Evolutionary conservation across 2,329 filamentous ascomycete genomes (phyloP).

Genomic region (Fusarium brachygibbosum): DNA sequence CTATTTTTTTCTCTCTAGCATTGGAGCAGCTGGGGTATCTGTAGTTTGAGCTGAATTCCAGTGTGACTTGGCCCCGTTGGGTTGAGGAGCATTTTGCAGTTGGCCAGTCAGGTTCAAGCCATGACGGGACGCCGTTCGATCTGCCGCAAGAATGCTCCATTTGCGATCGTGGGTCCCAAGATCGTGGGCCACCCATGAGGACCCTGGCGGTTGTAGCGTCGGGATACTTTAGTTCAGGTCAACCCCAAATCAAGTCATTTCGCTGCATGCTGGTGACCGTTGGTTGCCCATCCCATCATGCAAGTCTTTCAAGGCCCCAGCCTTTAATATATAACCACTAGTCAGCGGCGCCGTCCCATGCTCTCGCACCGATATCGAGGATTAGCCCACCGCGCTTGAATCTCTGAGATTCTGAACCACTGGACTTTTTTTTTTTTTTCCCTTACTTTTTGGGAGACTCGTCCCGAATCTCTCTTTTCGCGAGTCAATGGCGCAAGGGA

Average conservation of each 20-base stretch:
- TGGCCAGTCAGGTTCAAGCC: slow-evolving; percentile 11
- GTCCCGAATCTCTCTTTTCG: slow-evolving; percentile 14
- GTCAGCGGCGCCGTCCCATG: slow-evolving; percentile 23
- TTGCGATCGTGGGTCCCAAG: slow-evolving; percentile 43
- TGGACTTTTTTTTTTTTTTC: slow-evolving; percentile 15
- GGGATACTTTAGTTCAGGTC: slow-evolving; percentile 31
- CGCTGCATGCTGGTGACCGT: background rate
- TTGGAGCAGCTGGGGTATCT: background rate
- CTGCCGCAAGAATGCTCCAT: slow-evolving; percentile 30
- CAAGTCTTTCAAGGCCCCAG: background rate
- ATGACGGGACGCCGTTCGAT: slow-evolving; percentile 35
- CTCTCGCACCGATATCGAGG: slow-evolving; percentile 24
- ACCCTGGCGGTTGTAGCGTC: slow-evolving; percentile 46
- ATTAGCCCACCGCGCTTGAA: slow-evolving; percentile 7
- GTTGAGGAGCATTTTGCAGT: background rate
- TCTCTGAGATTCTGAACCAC: slow-evolving; percentile 11
- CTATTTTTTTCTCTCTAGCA: background rate
- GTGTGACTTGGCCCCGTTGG: background rate
- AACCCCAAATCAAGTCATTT: slow-evolving; percentile 7
- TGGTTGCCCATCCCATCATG: background rate
- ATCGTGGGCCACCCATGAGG: slow-evolving; percentile 41
- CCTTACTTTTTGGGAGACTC: slow-evolving; percentile 5
- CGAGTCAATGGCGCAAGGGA: slow-evolving; percentile 37
- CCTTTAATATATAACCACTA: slow-evolving; percentile 17
- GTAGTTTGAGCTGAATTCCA: slow-evolving; percentile 3